Base-by-base conservation (phyloP, 345 rosid genomes). In the Gossypium bickii region DNA sequence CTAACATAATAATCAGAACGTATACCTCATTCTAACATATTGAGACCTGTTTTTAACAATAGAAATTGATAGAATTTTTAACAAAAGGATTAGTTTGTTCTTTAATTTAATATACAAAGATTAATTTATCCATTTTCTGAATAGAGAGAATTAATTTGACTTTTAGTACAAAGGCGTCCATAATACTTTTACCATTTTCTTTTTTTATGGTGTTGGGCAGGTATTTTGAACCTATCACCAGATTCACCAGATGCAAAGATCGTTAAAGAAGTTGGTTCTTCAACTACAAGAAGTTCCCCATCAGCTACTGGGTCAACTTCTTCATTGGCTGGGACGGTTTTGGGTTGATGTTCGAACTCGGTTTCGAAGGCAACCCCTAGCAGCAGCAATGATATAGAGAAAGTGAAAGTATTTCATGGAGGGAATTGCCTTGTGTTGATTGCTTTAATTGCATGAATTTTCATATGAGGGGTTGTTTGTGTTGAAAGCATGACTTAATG, bases 221-320 rank as follows among this genome's bases (percentile, higher is more conserved):
- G 70, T 24, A 10, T 86, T 44, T 9, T 86, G 77, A 82, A 86
- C 16, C 75, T 83, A 1, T 67, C 85, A 57, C 74, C 85, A 52
- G 84, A 78, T 70, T 82, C 85, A 10, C 82, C 84, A 10, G 84
- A 83, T 29, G 86, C 84, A 57, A 83, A 82, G 82, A 80, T 85
- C 22, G 83, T 85, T 15, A 81, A 76, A 73, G 72, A 74, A 55
- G 80, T 82, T 71, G 78, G 64, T 29, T 68, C 82, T 3, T 17
- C 52, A 25, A 34, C 82, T 0, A 70, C 87, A 27, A 6, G 44
- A 25, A 69, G 44, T 67, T 70, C 85, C 51, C 51, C 80, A 13
- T 18, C 83, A 41, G 27, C 27, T 9, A 9, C 27, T 41, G 49
- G 51, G 17, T 76, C 76, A 3, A 12, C 83, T 5, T 66, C 80